phyloP scores from a whole-genome alignment of 345 rosid species.

The Camelina hispida region DNA sequence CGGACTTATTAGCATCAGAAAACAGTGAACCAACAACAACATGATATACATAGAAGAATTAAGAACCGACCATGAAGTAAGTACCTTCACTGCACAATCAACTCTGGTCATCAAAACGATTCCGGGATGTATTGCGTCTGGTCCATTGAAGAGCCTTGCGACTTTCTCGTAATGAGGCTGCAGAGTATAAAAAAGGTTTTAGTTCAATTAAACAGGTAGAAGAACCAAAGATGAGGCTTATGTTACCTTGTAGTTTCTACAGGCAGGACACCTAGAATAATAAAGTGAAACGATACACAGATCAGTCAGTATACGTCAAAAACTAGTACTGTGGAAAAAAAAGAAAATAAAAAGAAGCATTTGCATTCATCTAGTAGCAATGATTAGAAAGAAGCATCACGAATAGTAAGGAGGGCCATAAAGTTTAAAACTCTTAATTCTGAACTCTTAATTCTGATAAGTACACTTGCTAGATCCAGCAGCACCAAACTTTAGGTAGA shows the following conservation, averaged over 20 bases:
- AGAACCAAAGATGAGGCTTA: slow-evolving; percentile 11
- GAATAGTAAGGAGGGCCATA: background rate
- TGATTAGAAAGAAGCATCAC: background rate
- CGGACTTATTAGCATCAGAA: slow-evolving; percentile 28
- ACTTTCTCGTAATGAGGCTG: slow-evolving; percentile 98
- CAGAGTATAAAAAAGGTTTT: slow-evolving; percentile 40
- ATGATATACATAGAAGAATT: background rate
- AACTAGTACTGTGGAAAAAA: background rate
- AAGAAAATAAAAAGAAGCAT: background rate
- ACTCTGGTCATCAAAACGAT: slow-evolving; percentile 84
- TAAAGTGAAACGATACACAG: slow-evolving; percentile 18
- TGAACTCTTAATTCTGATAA: background rate
- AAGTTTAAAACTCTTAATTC: slow-evolving; percentile 1
- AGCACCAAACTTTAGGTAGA: slow-evolving; percentile 25
- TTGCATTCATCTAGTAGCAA: background rate
- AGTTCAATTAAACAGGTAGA: slow-evolving; percentile 22
- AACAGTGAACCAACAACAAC: slow-evolving; percentile 12
- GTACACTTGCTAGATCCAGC: slow-evolving; percentile 31
- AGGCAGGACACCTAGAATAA: slow-evolving; percentile 93
- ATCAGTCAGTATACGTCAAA: slow-evolving; percentile 33
- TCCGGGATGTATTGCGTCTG: slow-evolving; percentile 93
- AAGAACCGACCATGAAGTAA: background rate
- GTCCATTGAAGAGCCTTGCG: slow-evolving; percentile 95
- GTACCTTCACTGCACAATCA: slow-evolving; percentile 92
- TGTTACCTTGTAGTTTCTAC: slow-evolving; percentile 95